Evolutionary conservation across 1,284 basidiomycete species (phyloP).

Genomic region (Phellinidium pouzarii): DNA sequence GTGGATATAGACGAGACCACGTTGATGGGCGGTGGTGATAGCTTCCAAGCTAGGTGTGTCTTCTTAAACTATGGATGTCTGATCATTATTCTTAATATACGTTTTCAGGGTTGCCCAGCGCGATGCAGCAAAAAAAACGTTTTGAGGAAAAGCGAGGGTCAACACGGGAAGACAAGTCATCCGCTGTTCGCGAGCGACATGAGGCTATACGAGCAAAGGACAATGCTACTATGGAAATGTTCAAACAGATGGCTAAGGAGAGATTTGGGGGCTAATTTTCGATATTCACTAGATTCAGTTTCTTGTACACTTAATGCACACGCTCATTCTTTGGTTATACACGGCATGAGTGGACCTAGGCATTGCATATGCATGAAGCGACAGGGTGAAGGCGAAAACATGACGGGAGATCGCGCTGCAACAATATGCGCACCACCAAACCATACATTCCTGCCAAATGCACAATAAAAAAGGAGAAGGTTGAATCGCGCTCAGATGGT

Average conservation of each 20-base stretch:
- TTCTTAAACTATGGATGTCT: constrained; percentile 6
- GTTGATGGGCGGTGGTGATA: constrained; percentile 63
- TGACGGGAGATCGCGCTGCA: constrained; percentile 2
- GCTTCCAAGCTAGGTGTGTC: constrained; percentile 58
- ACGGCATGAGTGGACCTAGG: not conserved
- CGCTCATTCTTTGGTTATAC: not conserved
- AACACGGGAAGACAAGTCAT: constrained; percentile 40
- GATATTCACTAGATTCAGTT: not conserved
- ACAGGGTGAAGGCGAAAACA: constrained; percentile 9
- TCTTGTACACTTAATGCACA: not conserved
- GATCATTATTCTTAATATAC: not conserved
- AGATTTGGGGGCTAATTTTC: constrained; percentile 47
- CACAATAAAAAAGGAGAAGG: not conserved
- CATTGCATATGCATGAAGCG: constrained; percentile 17
- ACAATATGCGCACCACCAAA: constrained; percentile 10
- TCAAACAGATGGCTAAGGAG: constrained; percentile 70
- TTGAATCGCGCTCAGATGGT: constrained; percentile 50
- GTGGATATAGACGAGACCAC: constrained; percentile 59
- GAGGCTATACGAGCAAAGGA: constrained; percentile 61
- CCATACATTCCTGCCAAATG: constrained; percentile 1
- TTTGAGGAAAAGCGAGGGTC: constrained; percentile 42
- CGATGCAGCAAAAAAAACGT: constrained; percentile 54
- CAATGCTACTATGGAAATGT: constrained; percentile 79
- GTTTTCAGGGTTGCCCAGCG: constrained; percentile 52
- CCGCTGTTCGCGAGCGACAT: constrained; percentile 45